phyloP scores from a whole-genome alignment of 768 basidiomycete species.

The Cystobasidium tubakii region DNA sequence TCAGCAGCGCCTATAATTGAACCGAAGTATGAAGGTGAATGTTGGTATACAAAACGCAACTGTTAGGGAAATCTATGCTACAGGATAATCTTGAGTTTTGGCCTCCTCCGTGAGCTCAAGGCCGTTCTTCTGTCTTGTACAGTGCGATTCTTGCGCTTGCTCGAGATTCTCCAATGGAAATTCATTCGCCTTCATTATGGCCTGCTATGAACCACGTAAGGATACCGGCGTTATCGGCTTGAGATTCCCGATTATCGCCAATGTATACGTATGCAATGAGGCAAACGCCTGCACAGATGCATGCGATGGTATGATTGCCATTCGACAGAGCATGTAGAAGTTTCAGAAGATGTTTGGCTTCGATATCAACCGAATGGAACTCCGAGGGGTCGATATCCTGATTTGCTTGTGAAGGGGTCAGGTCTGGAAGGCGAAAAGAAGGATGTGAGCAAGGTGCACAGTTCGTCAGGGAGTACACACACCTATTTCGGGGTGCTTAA shows the following conservation, averaged over 20 bases:
- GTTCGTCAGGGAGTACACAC: neutral
- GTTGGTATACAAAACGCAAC: too few species aligned
- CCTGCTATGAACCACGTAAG: constrained; percentile 22
- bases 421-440: constrained; percentile 18
- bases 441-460: neutral
- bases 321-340: constrained; percentile 74
- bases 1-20: too few species aligned
- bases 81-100: too few species aligned
- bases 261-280: constrained; percentile 82
- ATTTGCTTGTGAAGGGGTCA: constrained; percentile 37
- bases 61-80: too few species aligned
- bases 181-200: constrained; percentile 25
- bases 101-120: too few species aligned
- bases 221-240: constrained; percentile 15
- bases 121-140: too few species aligned
- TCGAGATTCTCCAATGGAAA: too few species aligned
- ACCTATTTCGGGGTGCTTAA: constrained; percentile 58
- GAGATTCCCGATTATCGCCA: constrained; percentile 54
- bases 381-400: constrained; percentile 55
- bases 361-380: constrained; percentile 63
- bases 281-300: constrained; percentile 76
- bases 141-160: too few species aligned
- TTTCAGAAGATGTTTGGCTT: constrained; percentile 68
- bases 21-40: too few species aligned
- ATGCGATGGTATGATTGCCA: constrained; percentile 76